Base-by-base conservation (phyloP, 768 basidiomycete genomes). In the Cystofilobasidium capitatum region DNA sequence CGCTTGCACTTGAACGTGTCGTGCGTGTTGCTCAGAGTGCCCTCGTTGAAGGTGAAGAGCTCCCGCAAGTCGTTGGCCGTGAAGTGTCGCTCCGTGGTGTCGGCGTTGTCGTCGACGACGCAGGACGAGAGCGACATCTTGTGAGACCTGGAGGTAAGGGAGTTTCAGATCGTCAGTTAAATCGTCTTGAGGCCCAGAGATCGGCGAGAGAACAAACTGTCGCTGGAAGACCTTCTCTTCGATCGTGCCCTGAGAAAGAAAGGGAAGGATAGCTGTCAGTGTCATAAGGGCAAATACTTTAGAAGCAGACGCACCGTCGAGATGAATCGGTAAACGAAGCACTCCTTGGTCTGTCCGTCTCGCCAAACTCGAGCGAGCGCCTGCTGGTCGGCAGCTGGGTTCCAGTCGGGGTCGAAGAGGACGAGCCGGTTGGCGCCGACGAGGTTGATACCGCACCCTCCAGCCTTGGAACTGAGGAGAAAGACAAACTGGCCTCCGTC, bases 301-400 rank as follows among this genome's bases (percentile, higher is more conserved):
- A 37, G 31, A 35, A n/a, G 16, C 10, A 39, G 17, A 67, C 73
- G 69, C 35, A 73, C 73, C 0, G 92, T 91, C 6, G 90, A 88
- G 71, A 97, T 93, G 78, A 98, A 99, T 29, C 94, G 89, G 76
- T 98, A 99, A 4, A 98, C 94, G 72, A 99, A 99, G 74, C 94
- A 99, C 79, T 96, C 93, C 83, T 98, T 98, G 84, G 96, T 99
- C 77, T 98, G 94, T 0, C 94, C 94, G 74, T 99, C 94, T 79
- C 94, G 88, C 94, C 94, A 99, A 12, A 99, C 94, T 76, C 94
- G 91, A 51, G 94, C 94, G 7, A 99, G 82, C 10, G 94, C 94
- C 76, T 99, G 94, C 75, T 98, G 96, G 77, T 99, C 94, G 33
- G 93, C 62, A 39, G 58, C 26, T 24, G 62, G 36, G 20, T 45